A percentile compares a stretch with the other conserved stretches of the same genome.
phyloP scores from a whole-genome alignment of 768 basidiomycete species.

The Lentinula boryana region DNA sequence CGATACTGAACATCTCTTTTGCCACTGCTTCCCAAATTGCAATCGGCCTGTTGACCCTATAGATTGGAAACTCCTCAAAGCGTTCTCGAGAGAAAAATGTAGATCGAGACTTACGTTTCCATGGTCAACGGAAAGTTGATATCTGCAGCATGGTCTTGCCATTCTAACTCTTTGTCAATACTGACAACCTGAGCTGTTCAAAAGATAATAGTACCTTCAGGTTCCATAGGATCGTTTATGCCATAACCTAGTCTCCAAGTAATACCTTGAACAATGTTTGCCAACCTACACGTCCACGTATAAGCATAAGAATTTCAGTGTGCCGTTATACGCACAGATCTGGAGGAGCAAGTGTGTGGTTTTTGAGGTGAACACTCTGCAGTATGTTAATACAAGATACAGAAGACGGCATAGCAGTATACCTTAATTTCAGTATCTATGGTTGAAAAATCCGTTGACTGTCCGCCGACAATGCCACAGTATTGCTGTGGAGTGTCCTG shows the following conservation, averaged over 20 bases:
- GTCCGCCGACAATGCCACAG: constrained; percentile 59
- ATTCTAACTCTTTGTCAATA: constrained; percentile 30
- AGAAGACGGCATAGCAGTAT: background rate
- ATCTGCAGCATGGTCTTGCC: constrained; percentile 52
- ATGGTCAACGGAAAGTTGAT: constrained; percentile 45
- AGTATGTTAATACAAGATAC: background rate
- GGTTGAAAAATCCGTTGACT: constrained; percentile 49
- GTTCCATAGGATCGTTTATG: constrained; percentile 41
- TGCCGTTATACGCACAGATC: constrained; percentile 40
- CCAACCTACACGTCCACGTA: constrained; percentile 26
- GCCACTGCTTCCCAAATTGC: constrained; percentile 48
- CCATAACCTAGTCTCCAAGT: constrained; percentile 62
- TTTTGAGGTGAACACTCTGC: constrained; percentile 49
- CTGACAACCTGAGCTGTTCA: background rate
- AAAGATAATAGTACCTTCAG: constrained; percentile 41
- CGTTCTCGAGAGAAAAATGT: background rate
- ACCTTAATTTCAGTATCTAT: constrained; percentile 59
- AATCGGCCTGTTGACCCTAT: constrained; percentile 49
- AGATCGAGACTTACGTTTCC: constrained; percentile 33
- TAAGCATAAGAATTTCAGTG: background rate
- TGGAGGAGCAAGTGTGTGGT: constrained; percentile 49
- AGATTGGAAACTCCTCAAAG: constrained; percentile 12
- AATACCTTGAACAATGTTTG: constrained; percentile 52
- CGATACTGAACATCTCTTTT: constrained; percentile 17
- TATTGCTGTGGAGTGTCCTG: constrained; percentile 44